Percentiles rank a stretch among this genome's conserved stretches.
phyloP scores from a whole-genome alignment of 176 grass and related monocot species.

The Musa troglodytarum region DNA sequence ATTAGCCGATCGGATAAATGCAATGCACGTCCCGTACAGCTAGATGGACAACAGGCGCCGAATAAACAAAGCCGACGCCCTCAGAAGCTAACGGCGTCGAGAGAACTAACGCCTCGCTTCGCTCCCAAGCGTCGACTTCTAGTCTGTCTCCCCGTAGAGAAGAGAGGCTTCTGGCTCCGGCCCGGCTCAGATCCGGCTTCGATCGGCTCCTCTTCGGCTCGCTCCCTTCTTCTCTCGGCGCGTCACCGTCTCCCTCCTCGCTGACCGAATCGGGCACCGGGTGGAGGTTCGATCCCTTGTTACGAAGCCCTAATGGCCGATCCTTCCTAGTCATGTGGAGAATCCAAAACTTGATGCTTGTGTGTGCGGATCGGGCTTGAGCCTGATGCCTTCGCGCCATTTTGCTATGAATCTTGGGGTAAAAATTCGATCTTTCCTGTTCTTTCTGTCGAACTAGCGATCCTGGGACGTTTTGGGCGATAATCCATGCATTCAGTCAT shows the following conservation, averaged over 20 bases:
- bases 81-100: background rate
- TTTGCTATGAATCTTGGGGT: background rate
- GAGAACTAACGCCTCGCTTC: background rate
- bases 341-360: background rate
- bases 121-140: slow-evolving; percentile 2
- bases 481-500: background rate
- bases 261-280: background rate
- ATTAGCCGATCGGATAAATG: background rate
- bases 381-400: too few relatives aligned
- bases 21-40: background rate
- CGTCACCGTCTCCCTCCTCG: background rate
- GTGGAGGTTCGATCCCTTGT: background rate
- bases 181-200: slow-evolving; percentile 11
- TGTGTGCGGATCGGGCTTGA: background rate
- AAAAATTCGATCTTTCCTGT: background rate
- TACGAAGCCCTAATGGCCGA: background rate
- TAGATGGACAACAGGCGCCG: background rate
- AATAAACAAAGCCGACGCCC: background rate
- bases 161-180: background rate
- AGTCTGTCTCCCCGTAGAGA: background rate
- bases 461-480: background rate
- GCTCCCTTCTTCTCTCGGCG: background rate
- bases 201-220: background rate
- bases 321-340: too few relatives aligned
- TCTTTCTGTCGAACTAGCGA: background rate